A percentile compares a stretch with the other conserved stretches of the same genome.
Conservation (phyloP, 495 filamentous ascomycete genomes). For the Penicillium salamii region DNA sequence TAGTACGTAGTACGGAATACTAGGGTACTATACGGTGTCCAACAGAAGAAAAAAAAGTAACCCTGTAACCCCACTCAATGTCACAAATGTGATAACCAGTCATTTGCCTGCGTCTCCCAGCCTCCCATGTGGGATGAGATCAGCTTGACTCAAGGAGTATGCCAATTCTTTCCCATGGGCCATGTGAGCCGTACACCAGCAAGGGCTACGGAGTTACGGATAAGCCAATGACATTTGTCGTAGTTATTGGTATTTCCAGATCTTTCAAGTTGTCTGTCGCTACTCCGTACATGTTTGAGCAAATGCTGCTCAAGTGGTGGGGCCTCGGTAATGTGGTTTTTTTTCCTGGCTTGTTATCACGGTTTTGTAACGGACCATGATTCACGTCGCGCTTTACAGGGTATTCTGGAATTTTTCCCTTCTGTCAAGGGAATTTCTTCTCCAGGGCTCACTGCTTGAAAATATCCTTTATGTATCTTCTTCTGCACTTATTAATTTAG, state of each 20-base stretch:
- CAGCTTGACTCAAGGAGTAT: neutral
- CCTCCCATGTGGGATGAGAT: neutral
- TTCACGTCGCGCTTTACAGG: neutral
- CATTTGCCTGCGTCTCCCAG: neutral
- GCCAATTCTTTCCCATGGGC: neutral
- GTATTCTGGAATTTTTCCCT: too few species aligned
- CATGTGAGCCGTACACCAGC: neutral
- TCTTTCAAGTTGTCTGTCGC: too few species aligned
- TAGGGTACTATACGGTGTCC: constrained; percentile 1
- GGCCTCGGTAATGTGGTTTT: neutral
- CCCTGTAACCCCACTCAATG: neutral
- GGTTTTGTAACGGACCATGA: neutral
- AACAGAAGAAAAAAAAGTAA: constrained; percentile 1
- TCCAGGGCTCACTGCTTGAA: too few species aligned
- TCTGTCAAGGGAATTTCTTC: too few species aligned
- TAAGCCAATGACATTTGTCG: too few species aligned
- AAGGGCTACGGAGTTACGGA: too few species aligned
- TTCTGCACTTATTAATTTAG: too few species aligned
- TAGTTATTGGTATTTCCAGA: neutral
- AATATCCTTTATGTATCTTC: too few species aligned
- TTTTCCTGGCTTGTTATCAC: neutral
- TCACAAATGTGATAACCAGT: neutral
- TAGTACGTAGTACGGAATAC: neutral
- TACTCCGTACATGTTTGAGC: too few species aligned
- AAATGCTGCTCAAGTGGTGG: too few species aligned